Evolutionary conservation across 306 rosid species (phyloP).

Genomic region (Castanopsis chinensis): DNA sequence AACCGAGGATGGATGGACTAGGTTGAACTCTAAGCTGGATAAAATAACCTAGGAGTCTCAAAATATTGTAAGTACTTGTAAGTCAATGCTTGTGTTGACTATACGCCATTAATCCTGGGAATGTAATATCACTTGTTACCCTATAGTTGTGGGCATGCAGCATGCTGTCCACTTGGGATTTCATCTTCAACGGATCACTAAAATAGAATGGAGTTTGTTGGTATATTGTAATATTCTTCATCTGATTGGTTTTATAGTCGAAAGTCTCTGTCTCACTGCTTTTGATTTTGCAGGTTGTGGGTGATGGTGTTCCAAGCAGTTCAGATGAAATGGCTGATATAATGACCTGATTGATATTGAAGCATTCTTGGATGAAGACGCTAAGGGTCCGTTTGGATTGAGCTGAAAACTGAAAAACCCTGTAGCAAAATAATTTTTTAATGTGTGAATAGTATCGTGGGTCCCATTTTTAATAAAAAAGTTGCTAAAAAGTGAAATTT

Average conservation of each 20-base stretch:
- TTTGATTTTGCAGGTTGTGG: constrained; percentile 41
- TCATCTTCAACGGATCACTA: no score
- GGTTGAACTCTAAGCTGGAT: background rate
- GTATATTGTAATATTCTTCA: background rate
- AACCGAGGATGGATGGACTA: background rate
- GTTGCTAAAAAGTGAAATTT: no score
- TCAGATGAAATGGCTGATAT: constrained; percentile 41
- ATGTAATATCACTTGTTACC: no score
- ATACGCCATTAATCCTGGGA: no score
- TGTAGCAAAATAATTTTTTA: no score
- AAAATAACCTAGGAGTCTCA: background rate
- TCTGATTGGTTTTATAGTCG: background rate
- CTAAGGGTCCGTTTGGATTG: no score
- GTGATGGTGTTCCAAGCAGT: constrained; percentile 20
- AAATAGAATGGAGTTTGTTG: background rate
- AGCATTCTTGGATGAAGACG: constrained; percentile 59
- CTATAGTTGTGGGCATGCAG: no score
- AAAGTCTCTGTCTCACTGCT: background rate
- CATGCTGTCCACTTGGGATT: no score
- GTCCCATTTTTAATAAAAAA: no score
- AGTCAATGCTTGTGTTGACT: no score
- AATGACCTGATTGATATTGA: constrained; percentile 45
- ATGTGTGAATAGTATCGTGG: no score
- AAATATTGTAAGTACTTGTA: background rate
- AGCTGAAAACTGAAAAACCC: no score